A percentile compares a stretch with the other conserved stretches of the same genome.
phyloP scores from a whole-genome alignment of 2,329 filamentous ascomycete species.

The Venturia effusa region DNA sequence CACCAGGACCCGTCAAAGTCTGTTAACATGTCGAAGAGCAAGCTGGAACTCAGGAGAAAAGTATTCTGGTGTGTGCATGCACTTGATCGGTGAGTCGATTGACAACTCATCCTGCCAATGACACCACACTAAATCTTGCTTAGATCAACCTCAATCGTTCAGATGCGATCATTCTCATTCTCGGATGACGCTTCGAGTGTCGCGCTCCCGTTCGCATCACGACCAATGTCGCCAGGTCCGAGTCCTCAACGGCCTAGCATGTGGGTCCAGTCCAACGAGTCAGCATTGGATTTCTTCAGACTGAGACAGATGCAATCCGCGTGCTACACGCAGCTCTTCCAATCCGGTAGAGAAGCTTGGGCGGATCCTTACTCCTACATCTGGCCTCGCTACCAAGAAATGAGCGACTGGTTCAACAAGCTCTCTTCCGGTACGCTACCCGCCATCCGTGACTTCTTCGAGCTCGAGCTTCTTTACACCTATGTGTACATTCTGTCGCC shows the following conservation, averaged over 20 bases:
- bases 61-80: constrained; percentile 89
- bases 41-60: constrained; percentile 66
- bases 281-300: constrained; percentile 68
- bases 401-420: constrained; percentile 72
- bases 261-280: constrained; percentile 49
- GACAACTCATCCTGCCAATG: neutral
- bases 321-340: constrained; percentile 84
- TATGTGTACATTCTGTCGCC: constrained; percentile 84
- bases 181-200: constrained; percentile 82
- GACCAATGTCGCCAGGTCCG: constrained; percentile 27
- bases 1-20: constrained; percentile 81
- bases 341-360: constrained; percentile 60
- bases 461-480: constrained; percentile 81
- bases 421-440: constrained; percentile 55
- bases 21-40: constrained; percentile 53
- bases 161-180: constrained; percentile 83
- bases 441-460: constrained; percentile 64
- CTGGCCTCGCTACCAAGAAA: constrained; percentile 64
- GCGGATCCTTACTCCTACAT: constrained; percentile 60
- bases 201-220: constrained; percentile 50
- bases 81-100: constrained; percentile 57
- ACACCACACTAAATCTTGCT: neutral
- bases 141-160: constrained; percentile 78
- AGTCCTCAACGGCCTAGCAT: constrained; percentile 38
- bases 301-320: constrained; percentile 76